phyloP scores from a whole-genome alignment of 495 filamentous ascomycete genomes.

The Penicillium bovifimosum region DNA sequence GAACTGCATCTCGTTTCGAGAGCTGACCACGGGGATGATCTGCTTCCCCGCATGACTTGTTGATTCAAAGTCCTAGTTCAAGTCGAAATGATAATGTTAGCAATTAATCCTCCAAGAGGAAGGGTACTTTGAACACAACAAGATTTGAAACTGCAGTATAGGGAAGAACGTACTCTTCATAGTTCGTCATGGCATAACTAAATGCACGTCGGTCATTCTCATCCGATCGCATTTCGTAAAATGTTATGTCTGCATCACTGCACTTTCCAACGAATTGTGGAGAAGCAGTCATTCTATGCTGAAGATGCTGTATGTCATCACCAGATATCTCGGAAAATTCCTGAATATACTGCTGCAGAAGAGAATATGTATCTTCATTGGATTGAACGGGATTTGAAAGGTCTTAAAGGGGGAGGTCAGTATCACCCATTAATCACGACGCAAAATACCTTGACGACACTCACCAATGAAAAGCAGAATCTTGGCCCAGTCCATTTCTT shows the following conservation, averaged over 20 bases:
- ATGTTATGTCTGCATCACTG: conserved; percentile 8
- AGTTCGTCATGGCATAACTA: conserved; percentile 8
- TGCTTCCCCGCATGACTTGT: not conserved
- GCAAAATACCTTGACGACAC: too few species aligned
- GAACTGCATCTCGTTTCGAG: conserved; percentile 8
- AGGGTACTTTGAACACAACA: too few species aligned
- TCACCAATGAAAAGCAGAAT: not conserved
- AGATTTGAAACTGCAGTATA: conserved; percentile 10
- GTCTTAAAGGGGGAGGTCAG: not conserved
- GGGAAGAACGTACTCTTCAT: conserved; percentile 1
- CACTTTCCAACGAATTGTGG: too few species aligned
- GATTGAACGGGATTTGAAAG: not conserved
- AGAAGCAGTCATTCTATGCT: too few species aligned
- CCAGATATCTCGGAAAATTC: conserved; percentile 5
- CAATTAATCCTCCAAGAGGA: too few species aligned
- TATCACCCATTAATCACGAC: too few species aligned
- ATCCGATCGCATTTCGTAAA: conserved; percentile 4
- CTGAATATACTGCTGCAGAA: conserved; percentile 5
- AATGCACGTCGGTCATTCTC: conserved; percentile 4
- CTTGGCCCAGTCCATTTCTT: not conserved
- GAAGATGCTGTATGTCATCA: conserved; percentile 5
- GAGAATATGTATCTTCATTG: too few species aligned
- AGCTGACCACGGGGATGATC: not conserved
- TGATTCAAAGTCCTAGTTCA: not conserved
- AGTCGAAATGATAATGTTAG: conserved; percentile 12